These are phyloP conservation scores for Pseudocercospora macadamiae DNA, from an alignment of 2,329 filamentous ascomycete species.

Conservation along the genomic window DNA sequence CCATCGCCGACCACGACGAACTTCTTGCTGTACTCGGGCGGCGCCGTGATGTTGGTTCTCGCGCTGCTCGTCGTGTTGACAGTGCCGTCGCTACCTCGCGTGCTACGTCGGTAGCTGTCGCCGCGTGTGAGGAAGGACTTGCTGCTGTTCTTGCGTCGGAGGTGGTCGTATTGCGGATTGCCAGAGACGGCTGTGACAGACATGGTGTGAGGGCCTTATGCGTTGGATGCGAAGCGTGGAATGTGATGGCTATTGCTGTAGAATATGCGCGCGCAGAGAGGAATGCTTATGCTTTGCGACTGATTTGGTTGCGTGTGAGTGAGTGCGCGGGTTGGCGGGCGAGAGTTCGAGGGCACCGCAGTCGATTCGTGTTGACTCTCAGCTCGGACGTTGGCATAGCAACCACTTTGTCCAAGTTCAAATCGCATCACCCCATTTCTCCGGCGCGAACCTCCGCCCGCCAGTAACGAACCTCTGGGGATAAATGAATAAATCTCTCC, in stretches of 20 bases:
- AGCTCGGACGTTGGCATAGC: slow-evolving; percentile 2
- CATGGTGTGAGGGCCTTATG: slow-evolving; percentile 27
- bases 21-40: slow-evolving; percentile 95
- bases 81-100: slow-evolving; percentile 75
- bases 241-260: slow-evolving; percentile 5
- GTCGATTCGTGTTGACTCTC: neutral
- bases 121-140: slow-evolving; percentile 38
- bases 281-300: slow-evolving; percentile 8
- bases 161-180: slow-evolving; percentile 57
- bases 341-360: neutral
- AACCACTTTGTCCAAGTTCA: neutral
- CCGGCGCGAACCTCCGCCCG: neutral
- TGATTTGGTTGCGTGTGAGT: no score
- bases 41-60: slow-evolving; percentile 84
- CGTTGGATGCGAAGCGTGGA: neutral
- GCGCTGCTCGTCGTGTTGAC: slow-evolving; percentile 79
- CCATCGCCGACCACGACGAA: slow-evolving; percentile 98
- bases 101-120: slow-evolving; percentile 45
- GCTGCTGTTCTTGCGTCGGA: slow-evolving; percentile 58
- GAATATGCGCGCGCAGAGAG: slow-evolving; percentile 16
- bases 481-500: neutral
- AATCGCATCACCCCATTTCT: neutral
- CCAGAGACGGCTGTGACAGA: slow-evolving; percentile 35
- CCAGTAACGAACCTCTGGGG: neutral
- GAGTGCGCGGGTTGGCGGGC: no score